These are phyloP conservation scores for slime mould (Dictyostelium discoideum) DNA, from an alignment of 78 protist species.

Conservation along the genomic window dicty_2.7 NC_007088.5:1962501-1963000, in stretches of 20 bases:
- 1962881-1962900: too few species aligned
- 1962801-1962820: background rate
- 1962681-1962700: background rate
- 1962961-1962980: too few species aligned
- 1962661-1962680: background rate
- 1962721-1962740: background rate
- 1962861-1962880: too few species aligned
- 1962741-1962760: background rate
- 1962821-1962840: background rate
- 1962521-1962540: background rate
- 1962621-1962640: background rate
- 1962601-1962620: background rate
- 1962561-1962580: background rate
- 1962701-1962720: background rate
- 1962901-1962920: background rate
- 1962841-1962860: background rate
- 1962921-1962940: too few species aligned
- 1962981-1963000: too few species aligned
- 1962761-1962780: background rate
- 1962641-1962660: background rate
- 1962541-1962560: background rate
- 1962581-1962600: background rate
- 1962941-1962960: too few species aligned
- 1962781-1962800: background rate
- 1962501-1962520: background rate